phyloP scores from a whole-genome alignment of 1,284 basidiomycete species.

The Pascua guehoae region DNA sequence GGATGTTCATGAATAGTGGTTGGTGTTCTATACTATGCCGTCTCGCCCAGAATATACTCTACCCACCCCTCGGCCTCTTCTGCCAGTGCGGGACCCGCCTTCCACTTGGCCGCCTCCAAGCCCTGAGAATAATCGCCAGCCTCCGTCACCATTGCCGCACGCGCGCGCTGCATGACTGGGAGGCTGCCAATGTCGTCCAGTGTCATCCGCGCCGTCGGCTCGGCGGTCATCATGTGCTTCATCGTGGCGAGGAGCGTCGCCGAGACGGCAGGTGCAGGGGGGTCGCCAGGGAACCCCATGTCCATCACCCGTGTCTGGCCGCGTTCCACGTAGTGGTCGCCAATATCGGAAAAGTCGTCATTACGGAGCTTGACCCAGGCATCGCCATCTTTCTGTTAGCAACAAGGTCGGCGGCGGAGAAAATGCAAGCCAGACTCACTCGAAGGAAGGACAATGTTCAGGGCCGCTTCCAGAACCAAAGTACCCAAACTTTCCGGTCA shows the following conservation, averaged over 20 bases:
- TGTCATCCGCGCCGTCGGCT: constrained; percentile 60
- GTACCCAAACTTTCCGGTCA: constrained; percentile 72
- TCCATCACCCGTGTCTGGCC: constrained; percentile 4
- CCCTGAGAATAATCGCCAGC: not conserved
- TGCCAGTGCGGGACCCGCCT: constrained; percentile 19
- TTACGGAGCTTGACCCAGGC: constrained; percentile 89
- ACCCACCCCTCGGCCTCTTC: constrained; percentile 21
- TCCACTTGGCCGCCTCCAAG: not conserved
- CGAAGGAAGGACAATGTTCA: constrained; percentile 91
- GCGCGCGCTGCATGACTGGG: constrained; percentile 60
- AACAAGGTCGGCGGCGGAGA: not conserved
- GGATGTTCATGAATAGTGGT: too few species aligned
- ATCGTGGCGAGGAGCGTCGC: constrained; percentile 64
- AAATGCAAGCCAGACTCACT: constrained; percentile 59
- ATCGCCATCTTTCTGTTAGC: constrained; percentile 52
- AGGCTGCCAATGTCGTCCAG: constrained; percentile 59
- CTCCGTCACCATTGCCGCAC: constrained; percentile 31
- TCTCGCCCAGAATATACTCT: constrained; percentile 6
- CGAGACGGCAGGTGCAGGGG: constrained; percentile 52
- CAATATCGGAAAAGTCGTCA: constrained; percentile 87
- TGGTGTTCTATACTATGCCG: too few species aligned
- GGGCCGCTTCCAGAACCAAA: constrained; percentile 86
- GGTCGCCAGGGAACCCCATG: constrained; percentile 8
- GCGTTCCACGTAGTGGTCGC: constrained; percentile 49
- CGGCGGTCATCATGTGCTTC: constrained; percentile 70